phyloP scores from a whole-genome alignment of 179 eudicot species.

The Corrigiola litoralis region DNA sequence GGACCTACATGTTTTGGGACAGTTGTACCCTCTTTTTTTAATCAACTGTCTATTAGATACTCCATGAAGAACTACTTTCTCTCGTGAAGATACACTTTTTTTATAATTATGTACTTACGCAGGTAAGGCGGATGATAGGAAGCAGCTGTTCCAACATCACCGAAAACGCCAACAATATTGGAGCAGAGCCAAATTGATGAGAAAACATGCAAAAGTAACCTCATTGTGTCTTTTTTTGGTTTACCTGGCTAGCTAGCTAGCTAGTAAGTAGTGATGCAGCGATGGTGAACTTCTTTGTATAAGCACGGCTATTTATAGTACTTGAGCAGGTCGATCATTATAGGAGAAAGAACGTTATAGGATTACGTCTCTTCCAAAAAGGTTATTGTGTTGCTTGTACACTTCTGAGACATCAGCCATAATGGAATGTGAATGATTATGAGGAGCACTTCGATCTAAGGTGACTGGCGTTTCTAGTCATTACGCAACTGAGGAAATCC shows the following conservation, averaged over 20 bases:
- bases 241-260: not conserved
- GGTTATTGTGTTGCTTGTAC: too few relatives aligned
- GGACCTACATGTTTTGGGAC: too few relatives aligned
- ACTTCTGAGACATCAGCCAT: not conserved
- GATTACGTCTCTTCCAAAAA: too few relatives aligned
- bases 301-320: not conserved
- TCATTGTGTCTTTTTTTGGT: not conserved
- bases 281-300: not conserved
- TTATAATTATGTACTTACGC: slow-evolving; percentile 5
- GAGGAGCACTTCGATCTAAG: not conserved
- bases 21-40: too few relatives aligned
- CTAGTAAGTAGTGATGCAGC: not conserved
- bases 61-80: too few relatives aligned
- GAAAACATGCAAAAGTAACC: not conserved
- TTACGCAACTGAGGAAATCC: not conserved
- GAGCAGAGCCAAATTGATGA: not conserved
- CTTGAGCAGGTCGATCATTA: too few relatives aligned
- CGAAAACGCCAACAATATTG: not conserved
- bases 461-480: not conserved
- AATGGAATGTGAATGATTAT: not conserved
- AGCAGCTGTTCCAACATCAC: slow-evolving; percentile 15
- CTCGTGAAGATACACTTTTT: not conserved
- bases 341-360: too few relatives aligned
- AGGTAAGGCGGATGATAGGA: slow-evolving; percentile 15
- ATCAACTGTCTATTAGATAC: too few relatives aligned